A percentile compares a stretch with the other conserved stretches of the same genome.
Conservation (phyloP, 169 alveolate genomes). For the Eimeria tenella region DNA sequence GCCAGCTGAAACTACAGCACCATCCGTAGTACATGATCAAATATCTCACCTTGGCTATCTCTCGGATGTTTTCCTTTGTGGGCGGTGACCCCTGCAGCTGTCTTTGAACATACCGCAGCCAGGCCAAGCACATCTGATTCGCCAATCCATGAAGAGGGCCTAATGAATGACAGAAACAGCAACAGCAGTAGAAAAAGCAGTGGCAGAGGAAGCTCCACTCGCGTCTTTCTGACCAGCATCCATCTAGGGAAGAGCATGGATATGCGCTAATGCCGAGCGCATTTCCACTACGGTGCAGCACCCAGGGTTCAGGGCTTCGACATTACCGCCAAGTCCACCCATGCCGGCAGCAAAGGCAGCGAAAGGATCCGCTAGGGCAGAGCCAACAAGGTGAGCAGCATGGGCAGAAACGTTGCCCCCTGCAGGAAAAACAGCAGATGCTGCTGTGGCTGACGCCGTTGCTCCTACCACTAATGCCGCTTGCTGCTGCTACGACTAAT, state of each 20-base stretch:
- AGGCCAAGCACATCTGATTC: slow-evolving; percentile 95
- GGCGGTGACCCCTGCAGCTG: slow-evolving; percentile 88
- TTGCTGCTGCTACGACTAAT: neutral
- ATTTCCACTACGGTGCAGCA: too few relatives aligned
- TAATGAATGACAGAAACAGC: neutral
- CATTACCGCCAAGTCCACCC: slow-evolving; percentile 93
- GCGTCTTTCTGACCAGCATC: neutral
- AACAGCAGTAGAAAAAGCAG: neutral
- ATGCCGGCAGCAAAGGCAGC: slow-evolving; percentile 92
- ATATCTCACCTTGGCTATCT: slow-evolving; percentile 82
- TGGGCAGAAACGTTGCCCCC: slow-evolving; percentile 98
- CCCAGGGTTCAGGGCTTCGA: too few relatives aligned
- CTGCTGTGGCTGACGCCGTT: neutral
- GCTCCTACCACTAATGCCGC: neutral
- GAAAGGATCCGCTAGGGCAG: slow-evolving; percentile 96
- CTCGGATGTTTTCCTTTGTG: slow-evolving; percentile 83
- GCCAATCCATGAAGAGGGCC: slow-evolving; percentile 98
- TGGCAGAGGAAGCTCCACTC: neutral
- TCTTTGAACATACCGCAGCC: slow-evolving; percentile 91
- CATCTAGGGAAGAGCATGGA: neutral
- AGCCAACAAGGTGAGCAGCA: slow-evolving; percentile 94
- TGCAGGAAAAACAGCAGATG: slow-evolving; percentile 76
- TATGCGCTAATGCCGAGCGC: too few relatives aligned
- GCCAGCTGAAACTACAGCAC: too few relatives aligned
- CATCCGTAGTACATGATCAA: too few relatives aligned